Evolutionary conservation across 768 basidiomycete species (phyloP), one percentile per base, ranked within the genome.

Genomic region (Serendipita sp.): DNA sequence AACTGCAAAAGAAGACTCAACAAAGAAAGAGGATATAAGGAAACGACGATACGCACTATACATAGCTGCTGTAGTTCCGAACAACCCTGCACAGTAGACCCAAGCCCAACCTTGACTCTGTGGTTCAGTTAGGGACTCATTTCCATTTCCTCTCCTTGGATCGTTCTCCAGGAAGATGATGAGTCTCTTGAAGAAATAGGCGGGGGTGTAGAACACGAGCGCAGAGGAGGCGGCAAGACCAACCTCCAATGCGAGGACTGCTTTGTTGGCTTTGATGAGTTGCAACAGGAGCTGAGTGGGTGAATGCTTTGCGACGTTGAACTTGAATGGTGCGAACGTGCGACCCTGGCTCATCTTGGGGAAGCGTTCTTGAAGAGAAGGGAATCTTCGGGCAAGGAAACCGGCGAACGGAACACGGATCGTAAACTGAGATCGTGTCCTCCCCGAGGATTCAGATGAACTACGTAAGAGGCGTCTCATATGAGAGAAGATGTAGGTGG

Each of bases 141-240:
- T 27, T 11, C 55, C 55, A 5, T 40, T 40, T 60, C 29, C 68
- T 29, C 75, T 64, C n/a, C 68, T 70, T 0, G 74, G 72, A 64
- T 76, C 72, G 18, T 67, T 65, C 66, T 76, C 73, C 33, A 76
- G 70, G 66, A 73, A 75, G 5, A 63, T 62, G 45, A 75, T 69
- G 53, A 75, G 69, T n/a, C 69, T 65, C 62, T 72, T 68, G n/a
- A 76, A 66, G 62, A 75, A 71, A 53, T 66, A 70, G 3, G 80
- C 77, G 0, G 82, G 81, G 1, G 76, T 68, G 72, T 90, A 91
- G 75, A 83, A 90, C 27, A 90, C 70, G 10, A 76, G 68, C 3
- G 89, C 88, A 1, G 80, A 73, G 0, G 81, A 65, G 1, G 78
- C 74, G 4, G 87, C 84, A 46, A 91, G 73, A 1, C 70, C 15